These are phyloP conservation scores for Vanderwaltozyma tropicalis DNA, from an alignment of 805 yeast genomes.

Conservation along the genomic window DNA sequence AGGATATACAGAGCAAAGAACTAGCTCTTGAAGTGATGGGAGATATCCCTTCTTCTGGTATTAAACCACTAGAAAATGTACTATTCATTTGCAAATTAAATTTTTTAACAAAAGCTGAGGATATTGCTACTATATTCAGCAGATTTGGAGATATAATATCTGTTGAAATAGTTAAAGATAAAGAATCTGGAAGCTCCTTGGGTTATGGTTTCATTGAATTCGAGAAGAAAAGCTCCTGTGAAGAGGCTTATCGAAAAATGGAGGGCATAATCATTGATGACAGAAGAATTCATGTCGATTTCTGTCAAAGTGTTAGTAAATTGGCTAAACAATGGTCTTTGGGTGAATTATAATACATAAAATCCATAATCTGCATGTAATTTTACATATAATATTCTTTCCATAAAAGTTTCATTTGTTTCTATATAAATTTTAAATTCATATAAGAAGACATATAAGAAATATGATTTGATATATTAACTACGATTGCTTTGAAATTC, in stretches of 20 bases:
- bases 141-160: slow-evolving; percentile 1
- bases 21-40: slow-evolving; percentile 1
- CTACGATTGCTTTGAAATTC: too few relatives aligned
- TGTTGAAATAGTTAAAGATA: slow-evolving; percentile 1
- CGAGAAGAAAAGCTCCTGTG: neutral
- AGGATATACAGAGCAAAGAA: slow-evolving; percentile 1
- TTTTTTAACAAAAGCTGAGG: slow-evolving; percentile 1
- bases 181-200: slow-evolving; percentile 1
- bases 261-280: slow-evolving; percentile 3
- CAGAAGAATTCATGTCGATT: slow-evolving; percentile 3
- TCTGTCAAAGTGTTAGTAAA: slow-evolving; percentile 3
- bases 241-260: slow-evolving; percentile 2
- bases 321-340: neutral
- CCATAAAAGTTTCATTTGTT: too few relatives aligned
- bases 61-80: slow-evolving; percentile 2
- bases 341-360: neutral
- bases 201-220: slow-evolving; percentile 4
- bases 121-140: slow-evolving; percentile 2
- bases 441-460: too few relatives aligned
- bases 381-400: too few relatives aligned
- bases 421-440: too few relatives aligned
- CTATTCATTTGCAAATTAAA: slow-evolving; percentile 3
- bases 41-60: neutral
- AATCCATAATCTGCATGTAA: too few relatives aligned
- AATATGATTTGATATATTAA: too few relatives aligned